These are phyloP conservation scores for Yamadazyma membranifaciens DNA, from an alignment of 1,139 yeast species.

Conservation along the genomic window DNA sequence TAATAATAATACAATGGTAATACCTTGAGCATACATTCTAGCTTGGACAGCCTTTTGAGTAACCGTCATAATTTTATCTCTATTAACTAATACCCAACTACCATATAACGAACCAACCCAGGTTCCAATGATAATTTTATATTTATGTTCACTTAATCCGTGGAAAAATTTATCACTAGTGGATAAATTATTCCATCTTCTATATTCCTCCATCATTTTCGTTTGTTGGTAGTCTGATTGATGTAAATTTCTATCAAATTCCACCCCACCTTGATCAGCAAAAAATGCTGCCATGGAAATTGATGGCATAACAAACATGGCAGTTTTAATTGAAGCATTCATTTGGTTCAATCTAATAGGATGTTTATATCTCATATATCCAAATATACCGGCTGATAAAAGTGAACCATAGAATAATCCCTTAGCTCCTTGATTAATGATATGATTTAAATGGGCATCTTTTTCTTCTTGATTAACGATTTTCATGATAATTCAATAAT, in stretches of 20 bases:
- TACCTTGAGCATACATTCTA: slow-evolving; percentile 90
- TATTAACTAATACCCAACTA: slow-evolving; percentile 74
- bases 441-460: slow-evolving; percentile 40
- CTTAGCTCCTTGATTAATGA: slow-evolving; percentile 37
- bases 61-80: slow-evolving; percentile 72
- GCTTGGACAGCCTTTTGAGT: slow-evolving; percentile 91
- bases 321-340: slow-evolving; percentile 41
- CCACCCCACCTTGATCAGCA: slow-evolving; percentile 52
- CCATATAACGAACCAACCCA: slow-evolving; percentile 91
- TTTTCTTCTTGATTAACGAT: slow-evolving; percentile 39
- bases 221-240: slow-evolving; percentile 29
- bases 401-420: slow-evolving; percentile 41
- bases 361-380: slow-evolving; percentile 33
- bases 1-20: slow-evolving; percentile 63
- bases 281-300: slow-evolving; percentile 38
- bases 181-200: slow-evolving; percentile 51
- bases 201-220: slow-evolving; percentile 45
- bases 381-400: slow-evolving; percentile 32
- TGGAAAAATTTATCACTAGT: slow-evolving; percentile 45
- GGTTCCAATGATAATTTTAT: slow-evolving; percentile 69
- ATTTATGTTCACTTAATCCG: slow-evolving; percentile 57
- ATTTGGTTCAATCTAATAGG: slow-evolving; percentile 34
- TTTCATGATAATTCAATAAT: slow-evolving; percentile 28
- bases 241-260: slow-evolving; percentile 42
- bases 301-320: slow-evolving; percentile 42